Evolutionary conservation across 2,329 filamentous ascomycete species (phyloP).

Genomic region (Fusarium tricinctum): DNA sequence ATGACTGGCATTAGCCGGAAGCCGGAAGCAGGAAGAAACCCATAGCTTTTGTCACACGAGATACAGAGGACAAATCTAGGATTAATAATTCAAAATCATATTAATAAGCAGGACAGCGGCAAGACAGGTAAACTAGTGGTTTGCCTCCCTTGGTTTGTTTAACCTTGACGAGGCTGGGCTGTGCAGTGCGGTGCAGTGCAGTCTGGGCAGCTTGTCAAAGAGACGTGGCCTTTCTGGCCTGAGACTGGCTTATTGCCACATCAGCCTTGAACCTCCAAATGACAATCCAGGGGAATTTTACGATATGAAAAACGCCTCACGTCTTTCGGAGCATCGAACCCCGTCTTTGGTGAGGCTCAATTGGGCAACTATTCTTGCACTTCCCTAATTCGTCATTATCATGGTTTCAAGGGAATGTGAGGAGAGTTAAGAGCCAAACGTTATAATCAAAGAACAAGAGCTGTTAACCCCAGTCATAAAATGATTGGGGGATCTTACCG

Average conservation of each 20-base stretch:
- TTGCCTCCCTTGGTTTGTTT: not conserved
- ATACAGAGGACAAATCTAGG: not conserved
- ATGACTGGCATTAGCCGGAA: not conserved
- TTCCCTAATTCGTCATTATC: constrained; percentile 18
- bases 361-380: constrained; percentile 35
- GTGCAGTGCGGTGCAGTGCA: constrained; percentile 12
- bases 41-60: not conserved
- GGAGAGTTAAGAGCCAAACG: not conserved
- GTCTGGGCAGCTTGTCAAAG: constrained; percentile 15
- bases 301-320: constrained; percentile 5
- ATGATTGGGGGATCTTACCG: not conserved
- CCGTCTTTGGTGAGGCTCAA: constrained; percentile 35
- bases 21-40: not conserved
- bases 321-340: constrained; percentile 35
- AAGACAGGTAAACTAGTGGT: constrained; percentile 3
- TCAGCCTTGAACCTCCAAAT: constrained; percentile 6
- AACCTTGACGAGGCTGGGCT: constrained; percentile 23
- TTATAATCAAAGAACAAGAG: not conserved
- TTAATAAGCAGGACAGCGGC: constrained; percentile 17
- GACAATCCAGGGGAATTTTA: constrained; percentile 10
- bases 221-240: constrained; percentile 28
- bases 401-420: constrained; percentile 8
- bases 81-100: constrained; percentile 28
- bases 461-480: not conserved
- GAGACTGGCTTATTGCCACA: constrained; percentile 39